Percentiles rank a stretch among this genome's conserved stretches.
Evolutionary conservation across 1,139 yeast genomes (phyloP).

Genomic region (Sugiyamaella novakii): DNA sequence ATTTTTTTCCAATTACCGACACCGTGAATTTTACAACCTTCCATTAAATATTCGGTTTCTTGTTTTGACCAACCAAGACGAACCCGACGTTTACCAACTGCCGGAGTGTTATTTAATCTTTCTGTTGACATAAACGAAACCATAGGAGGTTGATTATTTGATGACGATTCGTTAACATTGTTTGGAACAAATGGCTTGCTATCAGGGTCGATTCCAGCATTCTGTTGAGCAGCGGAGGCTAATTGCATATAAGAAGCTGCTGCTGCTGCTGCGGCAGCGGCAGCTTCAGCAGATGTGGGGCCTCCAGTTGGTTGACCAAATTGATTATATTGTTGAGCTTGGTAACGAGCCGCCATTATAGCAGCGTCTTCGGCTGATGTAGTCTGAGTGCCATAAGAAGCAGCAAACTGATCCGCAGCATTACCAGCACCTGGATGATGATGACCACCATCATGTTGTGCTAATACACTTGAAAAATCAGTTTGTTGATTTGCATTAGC

Average conservation of each 20-base stretch:
- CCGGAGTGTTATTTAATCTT: slow-evolving; percentile 19
- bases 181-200: slow-evolving; percentile 4
- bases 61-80: slow-evolving; percentile 47
- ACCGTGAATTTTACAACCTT: slow-evolving; percentile 48
- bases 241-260: slow-evolving; percentile 24
- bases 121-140: slow-evolving; percentile 22
- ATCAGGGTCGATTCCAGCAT: slow-evolving; percentile 6
- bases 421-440: slow-evolving; percentile 16
- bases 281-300: slow-evolving; percentile 13
- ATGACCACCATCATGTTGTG: slow-evolving; percentile 9
- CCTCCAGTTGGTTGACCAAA: slow-evolving; percentile 13
- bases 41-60: slow-evolving; percentile 47
- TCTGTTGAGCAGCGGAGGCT: slow-evolving; percentile 18
- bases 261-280: slow-evolving; percentile 19
- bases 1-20: slow-evolving; percentile 53
- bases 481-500: slow-evolving; percentile 1
- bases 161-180: background rate
- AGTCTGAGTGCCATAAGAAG: slow-evolving; percentile 9
- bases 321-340: slow-evolving; percentile 14
- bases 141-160: slow-evolving; percentile 18
- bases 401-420: slow-evolving; percentile 19
- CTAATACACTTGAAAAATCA: slow-evolving; percentile 5
- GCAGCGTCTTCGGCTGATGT: slow-evolving; percentile 18
- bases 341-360: slow-evolving; percentile 14
- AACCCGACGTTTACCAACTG: slow-evolving; percentile 39